A percentile compares a stretch with the other conserved stretches of the same genome.
These are phyloP conservation scores for Platanus orientalis DNA, from an alignment of 164 flowering plant genomes.

Conservation along the genomic window DNA sequence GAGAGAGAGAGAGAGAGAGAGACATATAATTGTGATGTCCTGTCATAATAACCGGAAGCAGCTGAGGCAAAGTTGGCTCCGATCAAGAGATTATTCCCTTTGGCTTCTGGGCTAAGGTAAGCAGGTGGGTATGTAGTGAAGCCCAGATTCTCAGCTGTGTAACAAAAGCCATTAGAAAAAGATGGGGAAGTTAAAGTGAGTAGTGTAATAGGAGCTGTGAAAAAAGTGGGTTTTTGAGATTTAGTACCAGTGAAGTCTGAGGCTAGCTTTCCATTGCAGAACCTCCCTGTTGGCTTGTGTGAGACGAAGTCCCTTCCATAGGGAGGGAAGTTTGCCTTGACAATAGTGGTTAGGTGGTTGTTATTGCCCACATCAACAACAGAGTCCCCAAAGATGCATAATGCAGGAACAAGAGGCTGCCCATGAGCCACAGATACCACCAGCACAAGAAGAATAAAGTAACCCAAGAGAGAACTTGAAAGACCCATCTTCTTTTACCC, in stretches of 20 bases:
- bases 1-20: constrained; percentile 10
- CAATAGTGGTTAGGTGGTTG: constrained; percentile 53
- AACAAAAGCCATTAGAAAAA: neutral
- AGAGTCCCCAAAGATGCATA: constrained; percentile 88
- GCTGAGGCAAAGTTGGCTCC: constrained; percentile 95
- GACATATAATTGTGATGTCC: constrained; percentile 70
- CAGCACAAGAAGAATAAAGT: constrained; percentile 16
- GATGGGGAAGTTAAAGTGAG: too few species aligned
- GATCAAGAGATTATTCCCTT: constrained; percentile 45
- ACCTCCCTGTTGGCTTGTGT: constrained; percentile 79
- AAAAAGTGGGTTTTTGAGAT: neutral
- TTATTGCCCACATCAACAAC: constrained; percentile 87
- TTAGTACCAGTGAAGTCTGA: constrained; percentile 79
- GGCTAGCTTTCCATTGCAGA: constrained; percentile 90
- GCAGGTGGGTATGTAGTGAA: constrained; percentile 83
- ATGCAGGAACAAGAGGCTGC: constrained; percentile 73
- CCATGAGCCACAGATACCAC: constrained; percentile 34
- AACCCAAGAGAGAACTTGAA: constrained; percentile 15
- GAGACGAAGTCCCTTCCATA: constrained; percentile 80
- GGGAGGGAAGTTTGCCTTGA: constrained; percentile 85
- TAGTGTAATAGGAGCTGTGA: neutral
- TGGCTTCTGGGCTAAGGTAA: constrained; percentile 64
- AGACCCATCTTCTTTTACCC: constrained; percentile 23
- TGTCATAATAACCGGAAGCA: constrained; percentile 70
- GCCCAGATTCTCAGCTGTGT: constrained; percentile 79